Conservation (phyloP, 2,329 filamentous ascomycete species). For the Chaetomium globosum region DNA sequence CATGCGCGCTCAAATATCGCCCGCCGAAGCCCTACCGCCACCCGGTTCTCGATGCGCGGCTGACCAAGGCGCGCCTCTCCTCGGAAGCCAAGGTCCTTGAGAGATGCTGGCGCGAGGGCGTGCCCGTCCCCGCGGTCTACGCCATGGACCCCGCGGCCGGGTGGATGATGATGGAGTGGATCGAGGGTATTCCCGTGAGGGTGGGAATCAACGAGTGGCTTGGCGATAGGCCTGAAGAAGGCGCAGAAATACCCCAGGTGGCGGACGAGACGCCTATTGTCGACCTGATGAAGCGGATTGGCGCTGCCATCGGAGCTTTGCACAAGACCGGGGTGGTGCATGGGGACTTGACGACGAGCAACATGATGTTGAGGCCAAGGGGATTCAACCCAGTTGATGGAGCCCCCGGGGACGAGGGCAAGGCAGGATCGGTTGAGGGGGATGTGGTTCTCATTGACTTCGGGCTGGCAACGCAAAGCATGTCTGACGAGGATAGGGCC, state of each 20-base stretch:
- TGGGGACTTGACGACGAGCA: conserved; percentile 95
- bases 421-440: conserved; percentile 55
- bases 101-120: conserved; percentile 75
- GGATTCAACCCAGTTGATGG: conserved; percentile 29
- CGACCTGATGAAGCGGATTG: conserved; percentile 70
- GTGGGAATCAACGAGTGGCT: conserved; percentile 71
- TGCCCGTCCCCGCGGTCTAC: conserved; percentile 80
- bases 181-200: conserved; percentile 72
- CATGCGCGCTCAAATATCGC: conserved; percentile 86
- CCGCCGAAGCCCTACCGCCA: conserved; percentile 91
- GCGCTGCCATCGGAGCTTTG: conserved; percentile 70
- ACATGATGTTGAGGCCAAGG: conserved; percentile 75
- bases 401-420: conserved; percentile 27
- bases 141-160: conserved; percentile 65
- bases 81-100: conserved; percentile 85
- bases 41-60: conserved; percentile 79
- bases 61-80: conserved; percentile 84
- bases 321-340: conserved; percentile 88
- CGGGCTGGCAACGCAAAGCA: conserved; percentile 79
- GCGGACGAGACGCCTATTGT: conserved; percentile 56
- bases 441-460: conserved; percentile 94
- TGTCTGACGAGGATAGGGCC: conserved; percentile 87
- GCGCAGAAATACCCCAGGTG: conserved; percentile 34
- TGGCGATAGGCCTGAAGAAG: conserved; percentile 49
- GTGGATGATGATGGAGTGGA: conserved; percentile 85